Conservation (phyloP, 805 yeast species). For the Saturnispora hagleri region DNA sequence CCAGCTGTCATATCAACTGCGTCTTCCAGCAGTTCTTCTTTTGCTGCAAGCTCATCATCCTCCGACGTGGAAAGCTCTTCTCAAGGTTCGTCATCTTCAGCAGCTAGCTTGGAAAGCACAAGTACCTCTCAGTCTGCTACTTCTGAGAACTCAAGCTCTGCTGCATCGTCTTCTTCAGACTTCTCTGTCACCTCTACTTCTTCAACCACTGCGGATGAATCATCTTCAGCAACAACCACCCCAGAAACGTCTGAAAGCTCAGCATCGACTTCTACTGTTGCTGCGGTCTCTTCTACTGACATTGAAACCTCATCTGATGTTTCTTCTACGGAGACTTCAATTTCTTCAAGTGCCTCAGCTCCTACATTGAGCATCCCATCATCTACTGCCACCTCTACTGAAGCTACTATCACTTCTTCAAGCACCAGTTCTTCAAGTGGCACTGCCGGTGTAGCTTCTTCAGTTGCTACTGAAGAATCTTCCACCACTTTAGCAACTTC, state of each 20-base stretch:
- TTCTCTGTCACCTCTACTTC: conserved; percentile 6
- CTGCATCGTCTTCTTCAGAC: not conserved
- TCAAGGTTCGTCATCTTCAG: not conserved
- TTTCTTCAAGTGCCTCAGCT: conserved; percentile 4
- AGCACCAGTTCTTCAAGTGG: conserved; percentile 7
- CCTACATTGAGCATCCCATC: not conserved
- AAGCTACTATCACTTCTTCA: conserved; percentile 3
- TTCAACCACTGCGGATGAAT: conserved; percentile 6
- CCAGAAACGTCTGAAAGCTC: not conserved
- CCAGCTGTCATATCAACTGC: conserved; percentile 6
- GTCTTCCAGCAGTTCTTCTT: conserved; percentile 3
- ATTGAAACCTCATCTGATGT: not conserved
- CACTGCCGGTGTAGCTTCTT: conserved; percentile 9
- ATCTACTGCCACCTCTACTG: not conserved
- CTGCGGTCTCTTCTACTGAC: not conserved
- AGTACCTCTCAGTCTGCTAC: conserved; percentile 1
- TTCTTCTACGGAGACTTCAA: not conserved
- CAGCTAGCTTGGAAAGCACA: not conserved
- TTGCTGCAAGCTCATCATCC: conserved; percentile 4
- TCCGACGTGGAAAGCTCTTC: not conserved
- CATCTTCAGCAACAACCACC: conserved; percentile 6
- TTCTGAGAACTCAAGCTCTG: not conserved
- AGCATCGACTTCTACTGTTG: not conserved
- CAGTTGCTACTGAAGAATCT: conserved; percentile 4
- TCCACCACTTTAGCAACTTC: conserved; percentile 11